A percentile compares a stretch with the other conserved stretches of the same genome.
Conservation (phyloP, 768 basidiomycete species). For the Amanita molliuscula region DNA sequence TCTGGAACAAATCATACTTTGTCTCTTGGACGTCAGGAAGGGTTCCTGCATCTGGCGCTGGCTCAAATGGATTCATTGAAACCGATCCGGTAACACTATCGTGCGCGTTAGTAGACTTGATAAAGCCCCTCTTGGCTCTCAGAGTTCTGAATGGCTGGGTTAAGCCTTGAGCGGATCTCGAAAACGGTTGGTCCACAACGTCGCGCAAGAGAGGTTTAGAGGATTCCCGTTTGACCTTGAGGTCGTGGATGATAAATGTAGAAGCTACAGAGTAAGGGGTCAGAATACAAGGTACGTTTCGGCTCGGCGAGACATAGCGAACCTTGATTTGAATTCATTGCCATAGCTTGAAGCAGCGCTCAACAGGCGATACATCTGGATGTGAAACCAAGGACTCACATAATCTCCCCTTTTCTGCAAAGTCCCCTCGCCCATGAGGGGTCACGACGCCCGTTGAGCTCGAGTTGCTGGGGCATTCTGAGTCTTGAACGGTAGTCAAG, state of each 20-base stretch:
- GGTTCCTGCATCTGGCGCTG: not conserved
- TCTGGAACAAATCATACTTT: not conserved
- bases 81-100: not conserved
- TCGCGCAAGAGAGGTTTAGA: not conserved
- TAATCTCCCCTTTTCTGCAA: too few species aligned
- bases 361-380: not conserved
- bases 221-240: not conserved
- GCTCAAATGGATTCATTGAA: not conserved
- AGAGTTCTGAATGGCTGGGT: not conserved
- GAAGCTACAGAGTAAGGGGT: not conserved
- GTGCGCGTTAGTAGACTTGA: not conserved
- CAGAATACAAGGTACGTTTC: not conserved
- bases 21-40: too few species aligned
- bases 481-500: too few species aligned
- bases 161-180: not conserved
- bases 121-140: not conserved
- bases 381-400: not conserved
- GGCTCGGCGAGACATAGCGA: not conserved
- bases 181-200: not conserved
- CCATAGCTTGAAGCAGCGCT: not conserved
- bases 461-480: too few species aligned
- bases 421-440: too few species aligned
- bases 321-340: not conserved
- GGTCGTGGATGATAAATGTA: not conserved
- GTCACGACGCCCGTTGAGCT: too few species aligned